Conservation (phyloP, 257 asterid genomes). For the Nicotiana obtusifolia region DNA sequence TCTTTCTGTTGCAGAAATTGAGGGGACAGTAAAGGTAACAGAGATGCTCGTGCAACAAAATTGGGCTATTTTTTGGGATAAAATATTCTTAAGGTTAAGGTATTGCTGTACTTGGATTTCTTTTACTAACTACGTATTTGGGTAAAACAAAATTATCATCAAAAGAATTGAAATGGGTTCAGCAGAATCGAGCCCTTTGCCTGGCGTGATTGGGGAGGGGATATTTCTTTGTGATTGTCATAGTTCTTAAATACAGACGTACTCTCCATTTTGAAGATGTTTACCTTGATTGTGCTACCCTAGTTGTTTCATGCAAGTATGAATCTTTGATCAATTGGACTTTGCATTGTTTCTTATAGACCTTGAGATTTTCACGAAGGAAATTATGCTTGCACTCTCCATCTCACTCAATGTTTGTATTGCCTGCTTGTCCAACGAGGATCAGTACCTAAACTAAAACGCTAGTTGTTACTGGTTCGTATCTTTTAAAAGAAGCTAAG, state of each 20-base stretch:
- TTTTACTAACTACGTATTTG: background rate
- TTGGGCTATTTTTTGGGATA: background rate
- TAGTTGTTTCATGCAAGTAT: no score
- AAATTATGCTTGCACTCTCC: background rate
- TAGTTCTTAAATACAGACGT: background rate
- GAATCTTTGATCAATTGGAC: no score
- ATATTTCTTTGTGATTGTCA: background rate
- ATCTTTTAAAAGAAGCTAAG: background rate
- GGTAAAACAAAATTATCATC: background rate
- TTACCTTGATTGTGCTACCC: no score
- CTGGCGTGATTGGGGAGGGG: background rate
- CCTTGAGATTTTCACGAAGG: background rate
- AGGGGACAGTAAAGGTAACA: background rate
- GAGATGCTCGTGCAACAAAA: background rate
- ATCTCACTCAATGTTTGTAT: background rate
- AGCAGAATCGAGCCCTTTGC: background rate
- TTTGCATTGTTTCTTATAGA: background rate
- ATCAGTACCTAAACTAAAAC: background rate
- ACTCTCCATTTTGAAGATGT: background rate
- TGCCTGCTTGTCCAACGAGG: background rate
- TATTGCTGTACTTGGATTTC: background rate
- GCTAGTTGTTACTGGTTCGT: background rate
- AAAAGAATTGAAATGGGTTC: background rate
- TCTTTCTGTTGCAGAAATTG: conserved; percentile 2
- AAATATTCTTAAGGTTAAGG: conserved; percentile 4